Conservation (phyloP, 2,329 filamentous ascomycete species). For the Juglanconis oblonga region DNA sequence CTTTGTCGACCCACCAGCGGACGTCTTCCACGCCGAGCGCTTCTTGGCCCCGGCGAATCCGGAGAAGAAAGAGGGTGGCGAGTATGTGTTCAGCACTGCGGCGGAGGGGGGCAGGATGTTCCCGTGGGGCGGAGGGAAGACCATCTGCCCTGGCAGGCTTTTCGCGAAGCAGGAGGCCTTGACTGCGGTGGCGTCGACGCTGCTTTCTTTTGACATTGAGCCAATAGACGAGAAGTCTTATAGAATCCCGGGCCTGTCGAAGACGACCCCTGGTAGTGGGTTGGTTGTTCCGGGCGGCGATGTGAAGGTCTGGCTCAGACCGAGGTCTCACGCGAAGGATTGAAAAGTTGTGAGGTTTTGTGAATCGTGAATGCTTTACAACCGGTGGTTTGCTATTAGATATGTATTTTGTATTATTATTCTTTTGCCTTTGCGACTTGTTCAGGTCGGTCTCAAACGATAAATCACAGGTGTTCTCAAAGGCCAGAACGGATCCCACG, state of each 20-base stretch:
- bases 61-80: neutral
- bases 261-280: neutral
- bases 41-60: neutral
- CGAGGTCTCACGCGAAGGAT: slow-evolving; percentile 19
- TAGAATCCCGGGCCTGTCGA: neutral
- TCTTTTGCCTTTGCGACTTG: neutral
- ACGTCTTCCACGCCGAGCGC: neutral
- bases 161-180: neutral
- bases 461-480: too few species aligned
- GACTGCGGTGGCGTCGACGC: neutral
- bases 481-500: too few species aligned
- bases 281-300: neutral
- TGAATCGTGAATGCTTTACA: too few species aligned
- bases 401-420: too few species aligned
- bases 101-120: neutral
- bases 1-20: neutral
- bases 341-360: slow-evolving; percentile 14
- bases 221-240: neutral
- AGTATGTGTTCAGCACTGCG: neutral
- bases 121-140: slow-evolving; percentile 1
- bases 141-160: neutral
- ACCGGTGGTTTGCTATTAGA: too few species aligned
- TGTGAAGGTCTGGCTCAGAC: neutral
- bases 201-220: neutral
- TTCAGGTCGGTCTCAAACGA: too few species aligned